Base-by-base conservation (phyloP, 768 basidiomycete species). In the Lepiota venenata region DNA sequence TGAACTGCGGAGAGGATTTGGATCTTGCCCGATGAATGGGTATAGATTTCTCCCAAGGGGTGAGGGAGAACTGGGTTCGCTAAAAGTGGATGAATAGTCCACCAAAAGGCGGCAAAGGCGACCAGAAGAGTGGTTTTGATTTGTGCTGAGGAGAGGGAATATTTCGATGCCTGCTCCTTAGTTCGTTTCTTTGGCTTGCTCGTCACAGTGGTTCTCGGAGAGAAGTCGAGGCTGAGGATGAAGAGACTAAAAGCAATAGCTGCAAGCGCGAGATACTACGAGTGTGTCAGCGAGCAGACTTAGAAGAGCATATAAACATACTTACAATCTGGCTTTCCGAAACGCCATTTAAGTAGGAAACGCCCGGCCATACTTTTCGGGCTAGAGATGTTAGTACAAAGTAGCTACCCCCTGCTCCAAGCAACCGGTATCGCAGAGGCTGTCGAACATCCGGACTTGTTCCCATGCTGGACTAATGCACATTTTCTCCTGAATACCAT, bases 1-100 rank as follows among this genome's bases (percentile, higher is more conserved):
- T 83, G 75, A 16, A 77, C 77, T 1, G 87, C 78, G 1, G 81
- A 89, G 46, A 87, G 79, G 21, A 93, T 80, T 35, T 76, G 80
- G n/a, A 90, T 70, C 2, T 82, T 80, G 55, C 75, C 76, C 27
- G 64, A 68, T 2, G 80, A 80, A 57, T 80, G 82, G 25, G 66
- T 71, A 61, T 80, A 84, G 3, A 81, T 74, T 52, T 73, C 66
- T 22, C 61, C 55, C 14, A 83, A 66, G 36, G 82, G 84, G 63
- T 80, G 78, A 1, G 76, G 77, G 32, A 88, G 76, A 15, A 82
- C 76, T 9, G 84, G 85, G 45, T 83, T 80, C 18, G 66, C 70
- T n/a, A 85, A 57, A 25, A 63, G 58, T 21, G 68, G 69, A 36
- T 69, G 67, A 2, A 69, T 59, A 38, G 71, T 62, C 55, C 73